Conservation (phyloP, 2,329 filamentous ascomycete species). For the Aphanocladium album region DNA sequence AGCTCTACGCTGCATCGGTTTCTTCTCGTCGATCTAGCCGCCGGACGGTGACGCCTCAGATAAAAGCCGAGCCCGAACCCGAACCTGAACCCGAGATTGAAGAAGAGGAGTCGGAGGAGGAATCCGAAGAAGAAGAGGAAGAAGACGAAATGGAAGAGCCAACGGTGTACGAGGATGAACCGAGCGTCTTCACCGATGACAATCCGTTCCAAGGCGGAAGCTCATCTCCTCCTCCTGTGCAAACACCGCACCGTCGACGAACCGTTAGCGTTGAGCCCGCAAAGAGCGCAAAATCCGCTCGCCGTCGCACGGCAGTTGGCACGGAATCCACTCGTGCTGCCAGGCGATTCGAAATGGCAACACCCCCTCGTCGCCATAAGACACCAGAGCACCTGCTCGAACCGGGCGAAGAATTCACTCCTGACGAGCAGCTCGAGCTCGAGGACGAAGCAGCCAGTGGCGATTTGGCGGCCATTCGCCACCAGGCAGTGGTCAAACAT, state of each 20-base stretch:
- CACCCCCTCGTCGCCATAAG: slow-evolving; percentile 30
- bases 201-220: slow-evolving; percentile 91
- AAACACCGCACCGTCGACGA: slow-evolving; percentile 46
- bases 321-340: slow-evolving; percentile 32
- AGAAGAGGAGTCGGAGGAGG: slow-evolving; percentile 26
- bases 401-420: slow-evolving; percentile 86
- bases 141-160: slow-evolving; percentile 31
- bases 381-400: slow-evolving; percentile 45
- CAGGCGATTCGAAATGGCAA: slow-evolving; percentile 54
- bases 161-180: slow-evolving; percentile 35
- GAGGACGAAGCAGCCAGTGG: slow-evolving; percentile 60
- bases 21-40: slow-evolving; percentile 45
- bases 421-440: slow-evolving; percentile 79
- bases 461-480: slow-evolving; percentile 38
- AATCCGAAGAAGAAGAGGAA: slow-evolving; percentile 47
- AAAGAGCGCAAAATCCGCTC: slow-evolving; percentile 39
- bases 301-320: slow-evolving; percentile 38
- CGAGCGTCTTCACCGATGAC: slow-evolving; percentile 73
- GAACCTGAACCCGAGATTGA: slow-evolving; percentile 40
- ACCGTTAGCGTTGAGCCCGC: slow-evolving; percentile 40
- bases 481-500: slow-evolving; percentile 33
- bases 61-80: slow-evolving; percentile 43
- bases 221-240: slow-evolving; percentile 51
- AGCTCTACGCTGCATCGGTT: slow-evolving; percentile 11
- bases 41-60: slow-evolving; percentile 46